phyloP scores from a whole-genome alignment of 345 rosid genomes.

The Noccaea caerulescens region DNA sequence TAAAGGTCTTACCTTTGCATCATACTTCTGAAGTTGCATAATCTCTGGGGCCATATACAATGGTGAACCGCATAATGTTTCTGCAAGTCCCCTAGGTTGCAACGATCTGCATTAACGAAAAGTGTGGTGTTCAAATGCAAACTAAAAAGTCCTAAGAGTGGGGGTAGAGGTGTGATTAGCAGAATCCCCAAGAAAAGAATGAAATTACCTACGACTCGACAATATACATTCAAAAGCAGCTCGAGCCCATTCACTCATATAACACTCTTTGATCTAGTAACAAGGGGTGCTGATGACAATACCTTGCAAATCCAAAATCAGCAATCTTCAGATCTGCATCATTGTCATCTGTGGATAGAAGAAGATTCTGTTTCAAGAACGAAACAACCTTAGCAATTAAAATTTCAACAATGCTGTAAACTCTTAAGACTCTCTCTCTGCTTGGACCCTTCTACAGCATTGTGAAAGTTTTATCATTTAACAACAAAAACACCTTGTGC shows the following conservation, averaged over 20 bases:
- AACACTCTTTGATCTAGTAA: constrained; percentile 43
- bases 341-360: constrained; percentile 66
- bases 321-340: constrained; percentile 87
- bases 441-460: background rate
- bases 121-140: constrained; percentile 17
- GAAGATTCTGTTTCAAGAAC: constrained; percentile 80
- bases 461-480: background rate
- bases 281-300: constrained; percentile 39
- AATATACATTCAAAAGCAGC: constrained; percentile 42
- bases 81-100: constrained; percentile 94
- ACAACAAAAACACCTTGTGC: constrained; percentile 15
- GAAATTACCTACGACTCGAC: constrained; percentile 37
- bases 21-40: constrained; percentile 97
- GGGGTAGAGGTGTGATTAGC: constrained; percentile 21
- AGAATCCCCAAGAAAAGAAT: constrained; percentile 36
- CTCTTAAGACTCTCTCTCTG: constrained; percentile 21
- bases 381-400: constrained; percentile 41
- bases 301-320: constrained; percentile 99
- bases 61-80: constrained; percentile 97
- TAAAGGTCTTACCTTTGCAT: constrained; percentile 77
- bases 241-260: constrained; percentile 41
- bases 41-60: constrained; percentile 99
- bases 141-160: constrained; percentile 6
- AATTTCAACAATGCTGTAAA: constrained; percentile 20
- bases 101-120: constrained; percentile 66